A percentile compares a stretch with the other conserved stretches of the same genome.
phyloP scores from a whole-genome alignment of 2,329 filamentous ascomycete species.

The Cladosporium austrohemisphaericum region DNA sequence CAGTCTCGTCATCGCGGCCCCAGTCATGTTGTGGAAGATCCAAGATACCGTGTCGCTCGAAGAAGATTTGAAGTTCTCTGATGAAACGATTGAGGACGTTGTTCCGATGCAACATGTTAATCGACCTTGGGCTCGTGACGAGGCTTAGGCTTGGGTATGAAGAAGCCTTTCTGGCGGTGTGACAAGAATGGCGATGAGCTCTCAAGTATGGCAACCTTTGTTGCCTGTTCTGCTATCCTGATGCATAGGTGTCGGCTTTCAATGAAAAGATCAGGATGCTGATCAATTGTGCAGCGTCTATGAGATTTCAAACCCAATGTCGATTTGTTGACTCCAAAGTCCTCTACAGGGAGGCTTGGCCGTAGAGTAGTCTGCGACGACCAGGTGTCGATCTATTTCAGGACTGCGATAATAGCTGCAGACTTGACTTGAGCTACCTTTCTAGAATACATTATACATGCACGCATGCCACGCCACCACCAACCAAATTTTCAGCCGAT shows the following conservation, averaged over 20 bases:
- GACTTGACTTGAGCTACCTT: background rate
- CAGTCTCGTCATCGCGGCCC: slow-evolving; percentile 70
- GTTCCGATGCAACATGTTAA: slow-evolving; percentile 1
- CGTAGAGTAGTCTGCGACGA: too few relatives aligned
- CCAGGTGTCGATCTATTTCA: too few relatives aligned
- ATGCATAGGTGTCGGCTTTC: too few relatives aligned
- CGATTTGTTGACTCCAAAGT: too few relatives aligned
- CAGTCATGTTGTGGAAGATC: slow-evolving; percentile 75
- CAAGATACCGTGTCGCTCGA: slow-evolving; percentile 74
- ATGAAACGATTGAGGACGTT: slow-evolving; percentile 76
- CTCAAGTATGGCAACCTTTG: too few relatives aligned
- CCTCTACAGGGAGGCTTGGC: too few relatives aligned
- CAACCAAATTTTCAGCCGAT: background rate
- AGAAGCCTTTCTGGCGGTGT: background rate
- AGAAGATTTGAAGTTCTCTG: slow-evolving; percentile 78
- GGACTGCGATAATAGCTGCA: background rate
- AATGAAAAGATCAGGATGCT: too few relatives aligned
- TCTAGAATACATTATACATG: background rate
- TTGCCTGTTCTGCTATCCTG: too few relatives aligned
- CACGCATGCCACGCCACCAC: background rate
- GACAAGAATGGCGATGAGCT: too few relatives aligned
- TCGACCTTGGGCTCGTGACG: background rate
- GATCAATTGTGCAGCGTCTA: too few relatives aligned
- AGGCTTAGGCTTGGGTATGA: too few relatives aligned
- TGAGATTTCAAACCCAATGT: too few relatives aligned